Evolutionary conservation across 805 yeast species (phyloP).

Genomic region (Diddensiella santjacobensis): DNA sequence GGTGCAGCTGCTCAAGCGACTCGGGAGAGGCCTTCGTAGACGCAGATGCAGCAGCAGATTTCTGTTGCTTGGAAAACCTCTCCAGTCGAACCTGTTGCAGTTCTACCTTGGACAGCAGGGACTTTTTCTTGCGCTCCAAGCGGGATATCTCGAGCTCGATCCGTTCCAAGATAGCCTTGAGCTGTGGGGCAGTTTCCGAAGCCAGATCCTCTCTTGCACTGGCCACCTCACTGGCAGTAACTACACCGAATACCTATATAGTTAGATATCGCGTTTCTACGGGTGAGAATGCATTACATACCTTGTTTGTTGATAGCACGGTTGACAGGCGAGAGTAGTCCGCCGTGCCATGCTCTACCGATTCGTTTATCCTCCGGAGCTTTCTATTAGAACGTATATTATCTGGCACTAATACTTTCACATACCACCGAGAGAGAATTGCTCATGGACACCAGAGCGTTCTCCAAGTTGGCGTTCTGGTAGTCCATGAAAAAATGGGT

Average conservation of each 20-base stretch:
- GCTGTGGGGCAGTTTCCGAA: conserved; percentile 30
- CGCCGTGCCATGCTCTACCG: conserved; percentile 3
- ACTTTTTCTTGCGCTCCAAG: conserved; percentile 27
- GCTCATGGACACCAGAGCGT: neutral
- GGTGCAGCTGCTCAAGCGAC: conserved; percentile 17
- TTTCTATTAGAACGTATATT: neutral
- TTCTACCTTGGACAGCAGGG: conserved; percentile 26
- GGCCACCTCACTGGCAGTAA: conserved; percentile 27
- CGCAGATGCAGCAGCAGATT: conserved; percentile 3
- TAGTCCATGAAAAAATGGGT: too few species aligned
- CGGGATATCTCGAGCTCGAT: conserved; percentile 25
- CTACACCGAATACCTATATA: conserved; percentile 30
- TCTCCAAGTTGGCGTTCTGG: neutral
- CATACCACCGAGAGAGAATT: conserved; percentile 1
- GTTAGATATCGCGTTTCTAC: conserved; percentile 18
- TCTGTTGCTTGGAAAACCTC: conserved; percentile 11
- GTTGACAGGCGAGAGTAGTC: neutral
- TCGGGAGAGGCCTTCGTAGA: conserved; percentile 12
- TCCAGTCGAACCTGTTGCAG: conserved; percentile 29
- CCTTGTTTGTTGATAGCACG: neutral
- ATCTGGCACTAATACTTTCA: too few species aligned
- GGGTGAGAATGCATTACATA: neutral
- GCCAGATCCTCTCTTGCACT: conserved; percentile 24
- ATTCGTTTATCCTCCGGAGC: conserved; percentile 2
- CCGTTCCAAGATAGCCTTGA: conserved; percentile 21